Conservation (phyloP, 805 yeast species). For the Nakazawaea anatomiae region DNA sequence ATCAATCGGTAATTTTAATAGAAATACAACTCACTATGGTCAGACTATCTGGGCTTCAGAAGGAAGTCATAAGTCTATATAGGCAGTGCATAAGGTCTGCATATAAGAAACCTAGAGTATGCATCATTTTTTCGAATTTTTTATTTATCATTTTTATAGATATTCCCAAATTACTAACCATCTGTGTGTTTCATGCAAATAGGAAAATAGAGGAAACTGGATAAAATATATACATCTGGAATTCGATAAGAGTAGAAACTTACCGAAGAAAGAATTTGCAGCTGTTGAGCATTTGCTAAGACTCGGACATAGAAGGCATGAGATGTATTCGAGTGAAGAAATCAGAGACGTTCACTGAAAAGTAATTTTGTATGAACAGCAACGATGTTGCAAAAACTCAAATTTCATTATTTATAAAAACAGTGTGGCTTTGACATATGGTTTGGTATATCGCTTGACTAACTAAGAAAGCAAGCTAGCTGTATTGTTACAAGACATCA, state of each 20-base stretch:
- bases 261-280: slow-evolving; percentile 75
- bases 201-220: slow-evolving; percentile 28
- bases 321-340: slow-evolving; percentile 64
- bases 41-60: slow-evolving; percentile 39
- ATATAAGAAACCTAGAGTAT: slow-evolving; percentile 37
- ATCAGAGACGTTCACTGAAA: slow-evolving; percentile 61
- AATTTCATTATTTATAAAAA: background rate
- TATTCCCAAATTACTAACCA: background rate
- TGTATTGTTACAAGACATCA: too few species aligned
- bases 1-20: too few species aligned
- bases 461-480: too few species aligned
- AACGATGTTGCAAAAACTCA: too few species aligned
- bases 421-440: too few species aligned
- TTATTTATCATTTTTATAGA: too few species aligned
- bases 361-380: background rate
- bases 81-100: slow-evolving; percentile 41
- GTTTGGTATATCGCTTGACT: too few species aligned
- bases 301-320: slow-evolving; percentile 64
- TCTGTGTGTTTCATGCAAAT: background rate
- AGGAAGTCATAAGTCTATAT: slow-evolving; percentile 44
- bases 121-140: slow-evolving; percentile 13
- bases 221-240: slow-evolving; percentile 35
- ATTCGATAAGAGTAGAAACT: slow-evolving; percentile 48
- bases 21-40: background rate
- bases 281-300: slow-evolving; percentile 83